phyloP scores from a whole-genome alignment of 345 rosid species.

The Murraya paniculata region DNA sequence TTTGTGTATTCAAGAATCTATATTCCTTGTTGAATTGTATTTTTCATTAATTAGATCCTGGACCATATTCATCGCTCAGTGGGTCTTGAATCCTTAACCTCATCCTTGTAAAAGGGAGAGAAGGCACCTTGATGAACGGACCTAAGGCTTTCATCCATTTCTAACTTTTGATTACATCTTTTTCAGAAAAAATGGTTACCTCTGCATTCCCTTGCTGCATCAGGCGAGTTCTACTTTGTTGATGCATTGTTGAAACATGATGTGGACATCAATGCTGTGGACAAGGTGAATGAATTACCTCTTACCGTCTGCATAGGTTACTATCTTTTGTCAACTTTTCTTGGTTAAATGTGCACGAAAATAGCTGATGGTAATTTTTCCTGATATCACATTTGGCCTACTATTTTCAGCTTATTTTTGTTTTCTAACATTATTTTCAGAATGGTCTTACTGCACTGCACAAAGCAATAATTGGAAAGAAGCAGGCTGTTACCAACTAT shows the following conservation, averaged over 20 bases:
- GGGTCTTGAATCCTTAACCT: not conserved
- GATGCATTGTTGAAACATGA: slow-evolving; percentile 73
- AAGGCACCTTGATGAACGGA: not conserved
- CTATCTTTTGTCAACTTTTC: not conserved
- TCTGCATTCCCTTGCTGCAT: slow-evolving; percentile 83
- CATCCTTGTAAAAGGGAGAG: not conserved
- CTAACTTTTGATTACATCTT: slow-evolving; percentile 4
- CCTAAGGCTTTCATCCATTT: not conserved
- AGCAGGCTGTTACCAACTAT: slow-evolving; percentile 78
- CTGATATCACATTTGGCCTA: not conserved
- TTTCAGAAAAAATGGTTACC: slow-evolving; percentile 76
- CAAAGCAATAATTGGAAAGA: slow-evolving; percentile 77
- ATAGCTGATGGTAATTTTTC: not conserved
- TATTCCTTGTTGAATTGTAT: not conserved
- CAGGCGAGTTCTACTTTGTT: slow-evolving; percentile 80
- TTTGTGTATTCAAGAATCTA: not conserved
- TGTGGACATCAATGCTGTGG: slow-evolving; percentile 75
- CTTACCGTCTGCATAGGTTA: not conserved
- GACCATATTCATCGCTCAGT: not conserved
- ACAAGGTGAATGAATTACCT: slow-evolving; percentile 42
- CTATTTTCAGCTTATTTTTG: slow-evolving; percentile 12
- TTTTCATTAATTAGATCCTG: not conserved
- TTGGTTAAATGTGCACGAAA: too few relatives aligned
- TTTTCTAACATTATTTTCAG: slow-evolving; percentile 34
- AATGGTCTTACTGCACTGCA: slow-evolving; percentile 82